A percentile compares a stretch with the other conserved stretches of the same genome.
These are phyloP conservation scores for Borealophlyctis nickersoniae DNA, from an alignment of 192 early-diverging fungal genomes.

Conservation along the genomic window DNA sequence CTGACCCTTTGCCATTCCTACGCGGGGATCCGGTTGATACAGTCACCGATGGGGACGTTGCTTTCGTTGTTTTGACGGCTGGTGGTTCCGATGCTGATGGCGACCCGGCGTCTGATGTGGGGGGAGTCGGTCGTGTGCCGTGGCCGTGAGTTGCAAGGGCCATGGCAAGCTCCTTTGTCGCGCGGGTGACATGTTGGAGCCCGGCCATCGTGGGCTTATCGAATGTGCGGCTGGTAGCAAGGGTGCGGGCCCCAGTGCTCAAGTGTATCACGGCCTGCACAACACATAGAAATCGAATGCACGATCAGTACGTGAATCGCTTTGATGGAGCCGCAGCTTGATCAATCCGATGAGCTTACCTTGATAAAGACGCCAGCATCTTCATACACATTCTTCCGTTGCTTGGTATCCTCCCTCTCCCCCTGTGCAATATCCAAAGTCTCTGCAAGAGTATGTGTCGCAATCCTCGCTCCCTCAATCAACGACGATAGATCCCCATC, in stretches of 20 bases:
- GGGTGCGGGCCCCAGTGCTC: slow-evolving; percentile 12
- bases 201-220: slow-evolving; percentile 8
- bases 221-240: slow-evolving; percentile 12
- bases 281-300: no score
- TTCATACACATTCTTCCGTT: neutral
- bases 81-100: no score
- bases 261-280: slow-evolving; percentile 12
- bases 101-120: no score
- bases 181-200: slow-evolving; percentile 8
- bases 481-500: neutral
- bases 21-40: no score
- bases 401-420: neutral
- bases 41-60: no score
- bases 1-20: no score
- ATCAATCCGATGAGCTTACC: neutral
- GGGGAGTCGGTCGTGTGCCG: no score
- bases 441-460: neutral
- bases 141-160: slow-evolving; percentile 3
- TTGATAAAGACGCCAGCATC: neutral
- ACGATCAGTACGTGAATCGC: no score
- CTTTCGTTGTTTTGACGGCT: no score
- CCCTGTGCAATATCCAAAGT: neutral
- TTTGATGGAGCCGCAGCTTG: neutral
- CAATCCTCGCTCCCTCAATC: neutral
- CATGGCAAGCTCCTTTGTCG: slow-evolving; percentile 18